Evolutionary conservation across 2,329 filamentous ascomycete species (phyloP), one percentile per base, ranked within the genome.

Genomic region (Fusarium siculi): DNA sequence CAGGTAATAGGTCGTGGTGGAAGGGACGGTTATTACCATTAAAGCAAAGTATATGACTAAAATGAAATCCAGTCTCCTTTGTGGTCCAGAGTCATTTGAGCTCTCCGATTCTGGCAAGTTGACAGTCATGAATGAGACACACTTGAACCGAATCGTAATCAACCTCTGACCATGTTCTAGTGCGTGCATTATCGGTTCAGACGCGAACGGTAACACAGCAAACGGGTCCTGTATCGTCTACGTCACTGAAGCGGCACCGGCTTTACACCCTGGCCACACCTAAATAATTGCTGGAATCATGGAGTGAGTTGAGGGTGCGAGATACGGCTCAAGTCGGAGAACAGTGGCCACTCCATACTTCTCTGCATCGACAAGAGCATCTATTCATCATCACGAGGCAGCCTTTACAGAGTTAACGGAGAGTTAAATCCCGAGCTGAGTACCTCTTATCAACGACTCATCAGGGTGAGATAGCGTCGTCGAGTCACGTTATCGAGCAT

Each of bases 401-500:
- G 21, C 53, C 14, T 44, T 15, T 18, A 14, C 32, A 32, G 32
- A 32, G 32, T 32, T 37, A 47, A 37, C 15, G 25, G 23, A 49
- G 52, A 63, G 52, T n/a, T 47, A 63, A 61, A 56, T 62, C 63
- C 58, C 56, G 52, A 59, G 56, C 68, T 59, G 52, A 59, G 56
- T 64, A 66, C 53, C 61, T 70, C 70, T 72, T 74, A 75, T 75
- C 70, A 52, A 66, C 74, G 67, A 69, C 65, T 75, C 75, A 77
- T 77, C 75, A 77, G 69, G 75, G 75, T 67, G 42, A 68, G 54
- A 64, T 74, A 68, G 58, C 34, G 52, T 16, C 54, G 60, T 63
- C 47, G 61, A 74, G 74, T 77, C 75, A 77, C 75, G 68, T 75
- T 77, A 70, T 75, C 70, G 68, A 52, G 55, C 37, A 40, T 43